phyloP scores from a whole-genome alignment of 2,329 filamentous ascomycete genomes.

The Nemania sp. region DNA sequence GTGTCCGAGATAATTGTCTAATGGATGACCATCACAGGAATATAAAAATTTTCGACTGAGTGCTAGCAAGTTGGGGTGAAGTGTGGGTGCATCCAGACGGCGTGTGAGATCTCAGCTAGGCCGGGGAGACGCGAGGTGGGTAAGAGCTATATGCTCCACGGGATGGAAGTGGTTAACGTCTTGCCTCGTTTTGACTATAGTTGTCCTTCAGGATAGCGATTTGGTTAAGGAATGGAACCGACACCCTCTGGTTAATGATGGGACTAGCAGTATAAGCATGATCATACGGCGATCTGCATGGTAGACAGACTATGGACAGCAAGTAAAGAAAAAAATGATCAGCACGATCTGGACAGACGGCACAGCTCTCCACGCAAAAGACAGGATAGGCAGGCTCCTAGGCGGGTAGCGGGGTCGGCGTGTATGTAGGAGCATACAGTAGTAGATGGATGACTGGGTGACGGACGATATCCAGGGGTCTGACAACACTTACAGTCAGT shows the following conservation, averaged over 20 bases:
- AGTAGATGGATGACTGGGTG: conserved; percentile 23
- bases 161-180: conserved; percentile 41
- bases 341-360: conserved; percentile 44
- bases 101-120: conserved; percentile 30
- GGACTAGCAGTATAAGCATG: conserved; percentile 45
- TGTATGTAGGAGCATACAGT: conserved; percentile 30
- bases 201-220: conserved; percentile 41
- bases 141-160: conserved; percentile 39
- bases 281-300: conserved; percentile 44
- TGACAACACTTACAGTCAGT: conserved; percentile 21
- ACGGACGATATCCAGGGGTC: conserved; percentile 41
- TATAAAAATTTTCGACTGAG: conserved; percentile 47
- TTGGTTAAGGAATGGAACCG: conserved; percentile 44
- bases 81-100: conserved; percentile 41
- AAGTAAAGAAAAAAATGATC: conserved; percentile 41
- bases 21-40: conserved; percentile 28
- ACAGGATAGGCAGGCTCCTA: conserved; percentile 37
- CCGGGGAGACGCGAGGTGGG: conserved; percentile 36
- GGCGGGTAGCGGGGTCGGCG: conserved; percentile 45
- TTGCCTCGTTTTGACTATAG: conserved; percentile 40
- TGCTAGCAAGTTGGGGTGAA: conserved; percentile 49
- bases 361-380: conserved; percentile 41
- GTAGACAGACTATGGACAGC: conserved; percentile 43
- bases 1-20: conserved; percentile 17
- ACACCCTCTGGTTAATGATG: conserved; percentile 42